These are phyloP conservation scores for Plectosphaerella sp. DNA, from an alignment of 2,329 filamentous ascomycete species.

Conservation along the genomic window DNA sequence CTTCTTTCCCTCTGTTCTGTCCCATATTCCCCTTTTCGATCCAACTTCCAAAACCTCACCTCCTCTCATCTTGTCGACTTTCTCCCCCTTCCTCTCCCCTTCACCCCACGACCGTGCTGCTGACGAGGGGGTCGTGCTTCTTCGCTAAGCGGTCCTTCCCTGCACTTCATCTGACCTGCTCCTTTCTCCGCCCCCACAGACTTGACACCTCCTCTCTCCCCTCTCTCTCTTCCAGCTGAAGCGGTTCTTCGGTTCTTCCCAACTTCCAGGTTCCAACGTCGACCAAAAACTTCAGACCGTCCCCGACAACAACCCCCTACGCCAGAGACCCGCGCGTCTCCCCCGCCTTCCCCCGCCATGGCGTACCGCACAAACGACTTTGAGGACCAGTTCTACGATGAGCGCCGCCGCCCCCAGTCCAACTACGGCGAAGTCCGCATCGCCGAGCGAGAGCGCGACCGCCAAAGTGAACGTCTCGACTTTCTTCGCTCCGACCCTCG, in stretches of 20 bases:
- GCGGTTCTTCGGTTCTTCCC: background rate
- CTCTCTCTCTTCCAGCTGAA: background rate
- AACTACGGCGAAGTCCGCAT: conserved; percentile 31
- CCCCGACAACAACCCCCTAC: background rate
- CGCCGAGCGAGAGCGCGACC: conserved; percentile 37
- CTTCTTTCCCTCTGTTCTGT: background rate
- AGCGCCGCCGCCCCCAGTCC: conserved; percentile 26
- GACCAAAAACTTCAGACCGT: background rate
- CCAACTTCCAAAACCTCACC: background rate
- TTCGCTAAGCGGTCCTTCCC: background rate
- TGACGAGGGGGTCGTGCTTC: no score
- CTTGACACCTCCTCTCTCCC: background rate
- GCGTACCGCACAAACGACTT: conserved; percentile 9
- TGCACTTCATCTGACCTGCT: conserved; percentile 1
- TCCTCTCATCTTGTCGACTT: background rate
- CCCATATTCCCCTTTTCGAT: conserved; percentile 3
- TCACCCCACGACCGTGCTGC: no score
- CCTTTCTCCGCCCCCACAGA: conserved; percentile 5
- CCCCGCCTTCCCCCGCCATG: conserved; percentile 12
- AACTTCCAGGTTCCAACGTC: background rate
- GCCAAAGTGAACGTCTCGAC: conserved; percentile 26
- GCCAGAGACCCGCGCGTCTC: conserved; percentile 2
- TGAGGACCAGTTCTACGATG: conserved; percentile 15
- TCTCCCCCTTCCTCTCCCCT: background rate
- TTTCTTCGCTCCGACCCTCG: conserved; percentile 48